phyloP scores from a whole-genome alignment of 805 yeast species.

The Cyberlindnera maclurae region DNA sequence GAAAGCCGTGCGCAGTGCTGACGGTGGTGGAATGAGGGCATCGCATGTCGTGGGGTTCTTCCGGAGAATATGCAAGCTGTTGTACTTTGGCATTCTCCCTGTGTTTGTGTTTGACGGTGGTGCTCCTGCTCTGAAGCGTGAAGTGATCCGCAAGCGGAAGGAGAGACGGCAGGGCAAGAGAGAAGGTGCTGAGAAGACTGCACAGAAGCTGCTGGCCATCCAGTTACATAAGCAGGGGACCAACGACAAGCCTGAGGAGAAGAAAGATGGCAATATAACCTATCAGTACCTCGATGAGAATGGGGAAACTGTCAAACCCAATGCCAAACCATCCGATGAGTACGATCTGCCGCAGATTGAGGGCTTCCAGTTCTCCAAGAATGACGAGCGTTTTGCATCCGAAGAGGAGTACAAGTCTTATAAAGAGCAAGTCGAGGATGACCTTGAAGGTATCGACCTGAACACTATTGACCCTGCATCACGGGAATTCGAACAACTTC shows the following conservation, averaged over 20 bases:
- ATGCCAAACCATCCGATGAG: constrained; percentile 52
- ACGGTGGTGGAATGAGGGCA: constrained; percentile 68
- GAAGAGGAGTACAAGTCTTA: constrained; percentile 63
- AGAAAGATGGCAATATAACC: constrained; percentile 18
- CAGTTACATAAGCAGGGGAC: constrained; percentile 52
- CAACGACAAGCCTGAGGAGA: constrained; percentile 7
- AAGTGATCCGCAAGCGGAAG: constrained; percentile 67
- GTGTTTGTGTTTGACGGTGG: constrained; percentile 95
- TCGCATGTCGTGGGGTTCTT: constrained; percentile 96
- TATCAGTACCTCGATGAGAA: constrained; percentile 29
- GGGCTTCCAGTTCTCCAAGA: constrained; percentile 41
- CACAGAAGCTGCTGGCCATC: constrained; percentile 70
- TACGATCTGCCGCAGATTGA: constrained; percentile 75
- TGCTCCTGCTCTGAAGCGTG: constrained; percentile 75
- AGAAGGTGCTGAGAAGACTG: constrained; percentile 66
- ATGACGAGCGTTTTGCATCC: constrained; percentile 69
- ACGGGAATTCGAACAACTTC: constrained; percentile 65
- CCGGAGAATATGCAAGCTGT: constrained; percentile 81
- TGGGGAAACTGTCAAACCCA: constrained; percentile 2
- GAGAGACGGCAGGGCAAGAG: constrained; percentile 69
- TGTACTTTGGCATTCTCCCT: constrained; percentile 82
- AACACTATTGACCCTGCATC: constrained; percentile 81
- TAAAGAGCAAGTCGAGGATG: constrained; percentile 48
- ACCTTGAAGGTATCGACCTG: constrained; percentile 61
- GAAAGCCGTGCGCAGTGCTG: constrained; percentile 85